Conservation (phyloP, 768 basidiomycete genomes). For the Nidularia sp. region DNA sequence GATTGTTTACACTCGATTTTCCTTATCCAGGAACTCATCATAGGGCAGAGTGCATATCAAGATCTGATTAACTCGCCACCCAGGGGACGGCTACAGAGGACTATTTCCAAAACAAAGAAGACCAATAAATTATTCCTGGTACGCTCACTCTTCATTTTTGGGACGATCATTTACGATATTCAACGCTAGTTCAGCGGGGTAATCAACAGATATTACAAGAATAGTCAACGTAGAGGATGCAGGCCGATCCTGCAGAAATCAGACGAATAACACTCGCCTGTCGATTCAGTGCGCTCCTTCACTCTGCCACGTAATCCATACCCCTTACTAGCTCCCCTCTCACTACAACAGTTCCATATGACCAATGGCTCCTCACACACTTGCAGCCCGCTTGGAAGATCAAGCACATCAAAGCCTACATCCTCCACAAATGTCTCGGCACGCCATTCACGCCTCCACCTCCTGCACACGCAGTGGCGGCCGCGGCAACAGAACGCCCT, state of each 20-base stretch:
- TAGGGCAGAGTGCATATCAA: no score
- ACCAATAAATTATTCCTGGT: no score
- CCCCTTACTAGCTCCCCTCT: neutral
- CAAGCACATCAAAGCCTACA: conserved; percentile 56
- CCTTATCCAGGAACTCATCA: no score
- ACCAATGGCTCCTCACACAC: conserved; percentile 78
- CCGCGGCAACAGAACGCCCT: conserved; percentile 27
- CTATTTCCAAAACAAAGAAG: no score
- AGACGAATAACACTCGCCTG: neutral
- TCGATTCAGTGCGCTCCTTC: neutral
- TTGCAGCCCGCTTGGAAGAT: conserved; percentile 58
- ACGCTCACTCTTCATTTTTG: no score
- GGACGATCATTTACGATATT: no score
- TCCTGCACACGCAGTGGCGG: neutral
- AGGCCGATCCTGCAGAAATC: neutral
- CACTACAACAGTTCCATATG: conserved; percentile 49
- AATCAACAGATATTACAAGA: no score
- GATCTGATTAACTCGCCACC: no score
- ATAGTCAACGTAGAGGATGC: neutral
- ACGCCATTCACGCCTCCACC: conserved; percentile 25
- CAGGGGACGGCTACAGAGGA: no score
- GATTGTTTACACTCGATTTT: no score
- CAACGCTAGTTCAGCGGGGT: no score
- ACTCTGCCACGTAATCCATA: neutral
- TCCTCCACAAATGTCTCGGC: conserved; percentile 52